Conservation (phyloP, 805 yeast species). For the Pichia gijzeniarum region DNA sequence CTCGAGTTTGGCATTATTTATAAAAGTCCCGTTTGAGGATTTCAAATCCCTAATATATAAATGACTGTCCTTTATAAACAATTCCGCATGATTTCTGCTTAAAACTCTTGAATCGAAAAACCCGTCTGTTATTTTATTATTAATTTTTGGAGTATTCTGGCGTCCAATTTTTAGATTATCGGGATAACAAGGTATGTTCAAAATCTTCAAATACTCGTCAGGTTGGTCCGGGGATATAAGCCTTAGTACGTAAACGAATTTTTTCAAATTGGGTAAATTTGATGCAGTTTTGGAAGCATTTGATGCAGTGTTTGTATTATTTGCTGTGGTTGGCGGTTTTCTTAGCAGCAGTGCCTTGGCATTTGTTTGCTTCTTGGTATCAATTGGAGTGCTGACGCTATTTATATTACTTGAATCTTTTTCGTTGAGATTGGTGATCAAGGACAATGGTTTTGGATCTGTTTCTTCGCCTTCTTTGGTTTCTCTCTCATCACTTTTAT, state of each 20-base stretch:
- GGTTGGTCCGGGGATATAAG: slow-evolving; percentile 74
- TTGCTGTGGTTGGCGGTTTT: not conserved
- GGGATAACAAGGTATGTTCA: slow-evolving; percentile 76
- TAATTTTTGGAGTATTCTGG: slow-evolving; percentile 63
- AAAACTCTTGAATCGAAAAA: slow-evolving; percentile 91
- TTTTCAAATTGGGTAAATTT: slow-evolving; percentile 16
- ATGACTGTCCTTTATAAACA: slow-evolving; percentile 57
- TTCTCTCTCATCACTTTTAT: not conserved
- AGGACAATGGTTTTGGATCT: not conserved
- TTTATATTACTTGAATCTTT: not conserved
- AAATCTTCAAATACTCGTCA: slow-evolving; percentile 53
- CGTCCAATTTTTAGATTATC: slow-evolving; percentile 84
- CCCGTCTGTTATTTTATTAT: slow-evolving; percentile 71
- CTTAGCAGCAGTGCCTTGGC: not conserved
- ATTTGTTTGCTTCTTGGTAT: not conserved
- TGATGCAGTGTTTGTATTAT: not conserved
- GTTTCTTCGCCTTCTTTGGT: not conserved
- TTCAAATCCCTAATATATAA: slow-evolving; percentile 80
- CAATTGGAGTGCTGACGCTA: not conserved
- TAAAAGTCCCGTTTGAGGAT: slow-evolving; percentile 90
- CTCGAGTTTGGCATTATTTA: slow-evolving; percentile 67
- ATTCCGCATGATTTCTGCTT: slow-evolving; percentile 88
- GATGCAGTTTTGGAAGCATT: not conserved
- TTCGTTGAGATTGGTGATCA: not conserved
- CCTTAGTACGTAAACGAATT: slow-evolving; percentile 54